These are phyloP conservation scores for Schizosaccharomyces octosporus DNA, from an alignment of 805 yeast genomes.

Conservation along the genomic window DNA sequence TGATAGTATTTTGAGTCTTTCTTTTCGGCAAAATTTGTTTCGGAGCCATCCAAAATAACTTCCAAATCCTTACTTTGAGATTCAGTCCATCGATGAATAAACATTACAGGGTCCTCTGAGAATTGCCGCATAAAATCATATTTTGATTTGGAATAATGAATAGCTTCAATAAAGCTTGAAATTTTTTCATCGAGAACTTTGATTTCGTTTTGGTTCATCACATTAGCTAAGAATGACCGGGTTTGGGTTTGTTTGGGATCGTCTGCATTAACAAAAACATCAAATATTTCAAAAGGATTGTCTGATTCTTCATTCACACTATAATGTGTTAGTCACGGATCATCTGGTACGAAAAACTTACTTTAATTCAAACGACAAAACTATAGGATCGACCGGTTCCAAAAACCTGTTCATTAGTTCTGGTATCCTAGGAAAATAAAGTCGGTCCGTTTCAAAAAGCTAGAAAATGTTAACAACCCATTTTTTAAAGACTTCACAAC, in stretches of 20 bases:
- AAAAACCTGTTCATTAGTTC: slow-evolving; percentile 46
- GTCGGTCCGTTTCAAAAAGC: slow-evolving; percentile 22
- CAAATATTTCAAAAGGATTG: slow-evolving; percentile 57
- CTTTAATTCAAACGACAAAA: slow-evolving; percentile 27
- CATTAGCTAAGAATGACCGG: background rate
- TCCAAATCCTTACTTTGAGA: slow-evolving; percentile 68
- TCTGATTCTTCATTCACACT: slow-evolving; percentile 56
- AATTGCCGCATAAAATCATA: slow-evolving; percentile 56
- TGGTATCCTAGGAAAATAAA: slow-evolving; percentile 48
- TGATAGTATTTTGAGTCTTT: slow-evolving; percentile 64
- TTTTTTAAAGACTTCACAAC: too few species aligned
- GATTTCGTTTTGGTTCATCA: slow-evolving; percentile 18
- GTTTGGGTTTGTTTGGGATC: slow-evolving; percentile 10
- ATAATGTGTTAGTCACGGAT: slow-evolving; percentile 15
- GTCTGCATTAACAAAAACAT: slow-evolving; percentile 35
- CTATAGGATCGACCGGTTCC: slow-evolving; percentile 50
- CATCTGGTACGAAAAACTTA: too few species aligned
- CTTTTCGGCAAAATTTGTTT: slow-evolving; percentile 67
- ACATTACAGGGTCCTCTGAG: slow-evolving; percentile 51
- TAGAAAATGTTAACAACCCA: too few species aligned
- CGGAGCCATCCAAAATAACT: slow-evolving; percentile 41
- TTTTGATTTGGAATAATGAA: slow-evolving; percentile 32
- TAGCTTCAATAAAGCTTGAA: slow-evolving; percentile 24
- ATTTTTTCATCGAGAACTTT: slow-evolving; percentile 21
- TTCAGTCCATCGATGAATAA: slow-evolving; percentile 47